Evolutionary conservation across 306 rosid species (phyloP).

Genomic region (Carpinus viminea): DNA sequence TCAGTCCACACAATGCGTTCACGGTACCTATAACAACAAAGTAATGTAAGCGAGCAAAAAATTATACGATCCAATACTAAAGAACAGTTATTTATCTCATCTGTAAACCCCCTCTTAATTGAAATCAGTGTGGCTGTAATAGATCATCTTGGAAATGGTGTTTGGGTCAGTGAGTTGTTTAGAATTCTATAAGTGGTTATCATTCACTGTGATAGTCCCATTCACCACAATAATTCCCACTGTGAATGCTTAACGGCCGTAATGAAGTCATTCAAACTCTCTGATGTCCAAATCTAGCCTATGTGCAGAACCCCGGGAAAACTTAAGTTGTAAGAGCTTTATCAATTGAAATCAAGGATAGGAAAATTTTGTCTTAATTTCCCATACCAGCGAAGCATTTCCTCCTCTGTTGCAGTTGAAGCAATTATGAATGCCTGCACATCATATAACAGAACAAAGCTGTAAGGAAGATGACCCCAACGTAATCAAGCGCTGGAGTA

Average conservation of each 20-base stretch:
- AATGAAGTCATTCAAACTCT: not conserved
- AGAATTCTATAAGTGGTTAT: not conserved
- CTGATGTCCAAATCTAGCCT: not conserved
- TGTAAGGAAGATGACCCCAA: slow-evolving; percentile 17
- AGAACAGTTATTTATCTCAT: not conserved
- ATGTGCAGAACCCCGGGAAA: not conserved
- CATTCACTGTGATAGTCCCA: not conserved
- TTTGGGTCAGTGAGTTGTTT: not conserved
- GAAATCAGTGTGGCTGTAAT: not conserved
- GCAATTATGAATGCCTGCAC: slow-evolving; percentile 94
- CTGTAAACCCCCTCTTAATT: not conserved
- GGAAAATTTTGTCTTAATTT: not conserved
- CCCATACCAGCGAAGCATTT: slow-evolving; percentile 84
- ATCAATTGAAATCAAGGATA: not conserved
- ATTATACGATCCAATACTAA: slow-evolving; percentile 14
- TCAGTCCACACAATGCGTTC: slow-evolving; percentile 92
- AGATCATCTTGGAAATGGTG: not conserved
- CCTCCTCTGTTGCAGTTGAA: slow-evolving; percentile 94
- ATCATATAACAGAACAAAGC: slow-evolving; percentile 25
- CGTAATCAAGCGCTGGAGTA: not conserved
- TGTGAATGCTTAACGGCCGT: not conserved
- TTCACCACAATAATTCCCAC: not conserved
- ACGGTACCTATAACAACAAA: slow-evolving; percentile 65
- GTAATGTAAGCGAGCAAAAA: slow-evolving; percentile 1
- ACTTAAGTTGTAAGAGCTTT: not conserved